A percentile compares a stretch with the other conserved stretches of the same genome.
Evolutionary conservation across 306 rosid genomes (phyloP).

Genomic region (Trifolium fragiferum): DNA sequence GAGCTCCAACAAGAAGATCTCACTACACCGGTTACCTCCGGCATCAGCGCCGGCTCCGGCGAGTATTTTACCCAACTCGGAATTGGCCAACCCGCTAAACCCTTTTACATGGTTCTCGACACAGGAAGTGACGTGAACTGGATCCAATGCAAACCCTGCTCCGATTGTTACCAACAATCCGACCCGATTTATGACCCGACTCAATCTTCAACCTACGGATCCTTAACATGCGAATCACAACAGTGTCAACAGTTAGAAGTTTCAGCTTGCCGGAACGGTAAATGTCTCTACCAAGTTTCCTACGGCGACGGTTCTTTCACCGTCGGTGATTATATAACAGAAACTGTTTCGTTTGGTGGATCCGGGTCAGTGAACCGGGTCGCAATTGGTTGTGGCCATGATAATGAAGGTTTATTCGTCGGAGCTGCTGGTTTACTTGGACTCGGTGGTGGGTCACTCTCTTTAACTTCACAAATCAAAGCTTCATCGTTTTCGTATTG

Average conservation of each 20-base stretch:
- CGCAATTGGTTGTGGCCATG: constrained; percentile 86
- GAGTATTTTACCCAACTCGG: constrained; percentile 85
- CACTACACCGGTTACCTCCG: constrained; percentile 73
- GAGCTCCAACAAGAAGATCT: constrained; percentile 64
- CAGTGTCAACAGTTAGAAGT: constrained; percentile 59
- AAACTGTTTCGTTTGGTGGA: constrained; percentile 70
- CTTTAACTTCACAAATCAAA: constrained; percentile 68
- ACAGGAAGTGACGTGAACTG: constrained; percentile 89
- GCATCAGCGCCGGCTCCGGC: constrained; percentile 76
- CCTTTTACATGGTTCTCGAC: constrained; percentile 81
- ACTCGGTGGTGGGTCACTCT: constrained; percentile 79
- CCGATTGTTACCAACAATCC: constrained; percentile 83
- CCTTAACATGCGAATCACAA: constrained; percentile 56
- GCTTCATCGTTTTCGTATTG: constrained; percentile 85
- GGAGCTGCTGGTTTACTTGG: constrained; percentile 85
- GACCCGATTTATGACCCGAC: constrained; percentile 82
- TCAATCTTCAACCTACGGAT: constrained; percentile 54
- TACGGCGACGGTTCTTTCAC: constrained; percentile 94
- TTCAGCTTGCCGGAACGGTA: constrained; percentile 54
- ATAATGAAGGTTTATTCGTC: constrained; percentile 79
- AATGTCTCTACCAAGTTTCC: constrained; percentile 77
- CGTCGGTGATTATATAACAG: constrained; percentile 69
- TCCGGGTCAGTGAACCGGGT: constrained; percentile 57
- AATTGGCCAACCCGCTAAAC: constrained; percentile 68
- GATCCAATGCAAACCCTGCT: constrained; percentile 91